These are phyloP conservation scores for Fomitopsis betulina DNA, from an alignment of 1,284 basidiomycete genomes.

Conservation along the genomic window DNA sequence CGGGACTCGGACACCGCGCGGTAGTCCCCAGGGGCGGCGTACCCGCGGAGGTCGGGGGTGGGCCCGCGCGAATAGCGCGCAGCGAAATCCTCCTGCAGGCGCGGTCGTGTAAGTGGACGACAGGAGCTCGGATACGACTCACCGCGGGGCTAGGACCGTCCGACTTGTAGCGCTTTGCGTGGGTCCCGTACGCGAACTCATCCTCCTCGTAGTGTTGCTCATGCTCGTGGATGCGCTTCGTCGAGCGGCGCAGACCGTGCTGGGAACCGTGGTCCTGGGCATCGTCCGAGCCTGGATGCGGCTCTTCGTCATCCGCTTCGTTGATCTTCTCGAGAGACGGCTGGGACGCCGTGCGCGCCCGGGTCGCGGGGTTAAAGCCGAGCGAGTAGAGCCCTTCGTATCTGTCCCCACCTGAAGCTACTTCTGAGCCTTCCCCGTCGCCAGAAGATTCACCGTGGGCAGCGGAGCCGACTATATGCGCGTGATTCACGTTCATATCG, in stretches of 20 bases:
- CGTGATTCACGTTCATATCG: slow-evolving; percentile 18
- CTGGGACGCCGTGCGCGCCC: slow-evolving; percentile 14
- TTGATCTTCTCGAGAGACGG: slow-evolving; percentile 22
- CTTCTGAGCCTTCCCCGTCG: neutral
- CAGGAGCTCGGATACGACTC: neutral
- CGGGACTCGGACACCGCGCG: neutral
- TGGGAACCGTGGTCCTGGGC: slow-evolving; percentile 2
- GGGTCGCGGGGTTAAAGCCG: slow-evolving; percentile 1
- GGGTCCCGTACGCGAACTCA: slow-evolving; percentile 13
- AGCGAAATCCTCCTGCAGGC: slow-evolving; percentile 9
- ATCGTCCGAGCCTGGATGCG: neutral
- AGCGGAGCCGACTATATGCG: slow-evolving; percentile 25
- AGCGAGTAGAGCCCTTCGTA: neutral
- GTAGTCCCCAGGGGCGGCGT: neutral
- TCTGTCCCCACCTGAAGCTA: neutral
- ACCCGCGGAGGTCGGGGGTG: slow-evolving; percentile 4
- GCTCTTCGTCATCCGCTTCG: slow-evolving; percentile 18
- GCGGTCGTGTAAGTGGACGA: neutral
- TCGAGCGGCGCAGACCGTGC: slow-evolving; percentile 12
- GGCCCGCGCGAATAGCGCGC: slow-evolving; percentile 8
- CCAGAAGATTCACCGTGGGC: neutral
- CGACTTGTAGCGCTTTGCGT: slow-evolving; percentile 20
- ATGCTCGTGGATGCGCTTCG: slow-evolving; percentile 15
- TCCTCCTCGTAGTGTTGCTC: slow-evolving; percentile 16
- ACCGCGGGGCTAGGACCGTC: neutral